Evolutionary conservation across 192 early-diverging fungal genomes (phyloP).

Genomic region (Phycomyces nitens): DNA sequence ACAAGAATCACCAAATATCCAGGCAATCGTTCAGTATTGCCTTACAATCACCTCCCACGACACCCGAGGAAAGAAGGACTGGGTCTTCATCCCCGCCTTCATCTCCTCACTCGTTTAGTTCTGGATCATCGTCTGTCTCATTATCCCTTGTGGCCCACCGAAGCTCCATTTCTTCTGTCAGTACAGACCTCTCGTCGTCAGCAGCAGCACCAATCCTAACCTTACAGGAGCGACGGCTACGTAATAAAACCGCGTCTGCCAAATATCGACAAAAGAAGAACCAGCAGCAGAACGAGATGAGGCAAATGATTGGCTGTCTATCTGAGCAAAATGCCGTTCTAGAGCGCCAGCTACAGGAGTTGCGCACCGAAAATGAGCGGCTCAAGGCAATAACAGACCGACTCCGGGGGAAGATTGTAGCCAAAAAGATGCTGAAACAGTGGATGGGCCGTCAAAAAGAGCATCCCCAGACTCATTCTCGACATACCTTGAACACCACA

Average conservation of each 20-base stretch:
- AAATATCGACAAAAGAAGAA: slow-evolving; percentile 63
- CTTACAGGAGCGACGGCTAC: slow-evolving; percentile 46
- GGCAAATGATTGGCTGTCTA: slow-evolving; percentile 36
- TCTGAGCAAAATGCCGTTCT: slow-evolving; percentile 48
- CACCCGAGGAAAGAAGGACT: slow-evolving; percentile 10
- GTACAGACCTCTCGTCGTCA: background rate
- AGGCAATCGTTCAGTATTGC: background rate
- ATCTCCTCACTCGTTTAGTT: slow-evolving; percentile 11
- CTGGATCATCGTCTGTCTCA: slow-evolving; percentile 2
- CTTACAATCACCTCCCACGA: slow-evolving; percentile 21
- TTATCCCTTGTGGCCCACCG: slow-evolving; percentile 9
- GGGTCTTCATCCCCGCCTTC: slow-evolving; percentile 15
- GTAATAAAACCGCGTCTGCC: slow-evolving; percentile 59
- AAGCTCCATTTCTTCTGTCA: background rate
- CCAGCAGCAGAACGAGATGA: slow-evolving; percentile 54
- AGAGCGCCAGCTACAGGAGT: slow-evolving; percentile 43
- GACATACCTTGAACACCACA: background rate
- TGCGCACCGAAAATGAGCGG: slow-evolving; percentile 43
- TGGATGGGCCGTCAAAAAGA: slow-evolving; percentile 28
- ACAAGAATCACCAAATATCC: slow-evolving; percentile 1
- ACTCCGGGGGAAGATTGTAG: slow-evolving; percentile 48
- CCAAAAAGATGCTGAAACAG: slow-evolving; percentile 53
- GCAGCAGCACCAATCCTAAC: slow-evolving; percentile 33
- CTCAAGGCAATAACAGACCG: slow-evolving; percentile 46
- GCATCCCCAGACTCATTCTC: background rate